These are phyloP conservation scores for Hamigera avellanea DNA, from an alignment of 495 filamentous ascomycete species.

Conservation along the genomic window DNA sequence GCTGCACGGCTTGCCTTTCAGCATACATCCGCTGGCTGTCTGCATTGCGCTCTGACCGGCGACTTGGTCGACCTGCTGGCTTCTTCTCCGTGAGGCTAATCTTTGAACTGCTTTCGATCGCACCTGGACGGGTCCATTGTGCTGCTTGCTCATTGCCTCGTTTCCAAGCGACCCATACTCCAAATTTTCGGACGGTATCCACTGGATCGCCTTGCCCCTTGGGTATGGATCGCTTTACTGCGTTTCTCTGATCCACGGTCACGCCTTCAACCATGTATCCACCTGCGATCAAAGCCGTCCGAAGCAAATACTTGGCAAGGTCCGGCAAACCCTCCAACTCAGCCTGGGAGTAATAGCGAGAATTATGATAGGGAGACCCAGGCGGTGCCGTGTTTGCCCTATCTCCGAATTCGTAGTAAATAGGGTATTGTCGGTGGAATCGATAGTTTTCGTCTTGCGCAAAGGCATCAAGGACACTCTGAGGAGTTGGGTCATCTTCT, in stretches of 20 bases:
- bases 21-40: conserved; percentile 35
- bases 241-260: conserved; percentile 41
- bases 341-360: conserved; percentile 53
- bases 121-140: conserved; percentile 48
- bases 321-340: conserved; percentile 59
- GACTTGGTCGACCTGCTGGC: conserved; percentile 31
- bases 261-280: conserved; percentile 51
- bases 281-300: conserved; percentile 56
- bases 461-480: conserved; percentile 43
- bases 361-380: conserved; percentile 41
- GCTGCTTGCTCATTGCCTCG: conserved; percentile 58
- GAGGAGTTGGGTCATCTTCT: conserved; percentile 53
- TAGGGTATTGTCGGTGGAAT: conserved; percentile 42
- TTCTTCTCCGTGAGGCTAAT: conserved; percentile 31
- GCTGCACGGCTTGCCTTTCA: conserved; percentile 33
- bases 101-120: conserved; percentile 33
- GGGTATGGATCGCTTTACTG: conserved; percentile 54
- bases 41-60: conserved; percentile 32
- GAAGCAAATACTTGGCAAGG: conserved; percentile 51
- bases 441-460: conserved; percentile 38
- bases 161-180: conserved; percentile 65
- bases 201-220: conserved; percentile 51
- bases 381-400: conserved; percentile 35
- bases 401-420: conserved; percentile 48
- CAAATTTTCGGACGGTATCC: conserved; percentile 48